A percentile compares a stretch with the other conserved stretches of the same genome.
These are phyloP conservation scores for Rhodamnia argentea DNA, from an alignment of 345 rosid genomes.

Conservation along the genomic window DNA sequence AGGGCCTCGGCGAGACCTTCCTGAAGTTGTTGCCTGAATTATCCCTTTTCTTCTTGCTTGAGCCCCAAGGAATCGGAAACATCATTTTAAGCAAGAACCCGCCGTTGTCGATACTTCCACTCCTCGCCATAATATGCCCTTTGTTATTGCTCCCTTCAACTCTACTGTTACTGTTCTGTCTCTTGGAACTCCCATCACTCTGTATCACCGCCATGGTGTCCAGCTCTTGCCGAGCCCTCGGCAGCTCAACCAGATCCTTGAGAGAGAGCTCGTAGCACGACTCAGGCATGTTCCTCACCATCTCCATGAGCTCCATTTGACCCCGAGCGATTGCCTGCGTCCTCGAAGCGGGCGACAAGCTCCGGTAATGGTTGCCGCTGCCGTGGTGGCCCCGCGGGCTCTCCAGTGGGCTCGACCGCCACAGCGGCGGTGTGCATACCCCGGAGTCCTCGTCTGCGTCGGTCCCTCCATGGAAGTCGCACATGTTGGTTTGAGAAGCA, in stretches of 20 bases:
- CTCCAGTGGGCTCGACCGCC: constrained; percentile 42
- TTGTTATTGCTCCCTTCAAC: constrained; percentile 6
- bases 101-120: constrained; percentile 27
- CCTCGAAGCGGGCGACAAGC: constrained; percentile 59
- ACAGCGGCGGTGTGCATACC: constrained; percentile 52
- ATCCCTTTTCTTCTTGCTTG: constrained; percentile 30
- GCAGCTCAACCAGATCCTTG: constrained; percentile 66
- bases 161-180: constrained; percentile 2
- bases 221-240: constrained; percentile 8
- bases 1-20: constrained; percentile 40
- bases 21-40: neutral
- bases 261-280: constrained; percentile 78
- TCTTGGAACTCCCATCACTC: constrained; percentile 3
- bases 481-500: neutral
- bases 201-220: neutral
- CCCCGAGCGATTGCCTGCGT: constrained; percentile 78
- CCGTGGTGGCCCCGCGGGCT: constrained; percentile 42
- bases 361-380: constrained; percentile 28
- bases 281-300: constrained; percentile 86
- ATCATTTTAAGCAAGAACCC: constrained; percentile 71
- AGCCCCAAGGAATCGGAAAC: constrained; percentile 41
- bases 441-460: constrained; percentile 29
- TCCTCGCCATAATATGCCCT: constrained; percentile 14
- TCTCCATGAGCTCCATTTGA: constrained; percentile 85
- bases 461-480: neutral